A percentile compares a stretch with the other conserved stretches of the same genome.
phyloP scores from a whole-genome alignment of 2,329 filamentous ascomycete species.

The Cladosporium phlei region DNA sequence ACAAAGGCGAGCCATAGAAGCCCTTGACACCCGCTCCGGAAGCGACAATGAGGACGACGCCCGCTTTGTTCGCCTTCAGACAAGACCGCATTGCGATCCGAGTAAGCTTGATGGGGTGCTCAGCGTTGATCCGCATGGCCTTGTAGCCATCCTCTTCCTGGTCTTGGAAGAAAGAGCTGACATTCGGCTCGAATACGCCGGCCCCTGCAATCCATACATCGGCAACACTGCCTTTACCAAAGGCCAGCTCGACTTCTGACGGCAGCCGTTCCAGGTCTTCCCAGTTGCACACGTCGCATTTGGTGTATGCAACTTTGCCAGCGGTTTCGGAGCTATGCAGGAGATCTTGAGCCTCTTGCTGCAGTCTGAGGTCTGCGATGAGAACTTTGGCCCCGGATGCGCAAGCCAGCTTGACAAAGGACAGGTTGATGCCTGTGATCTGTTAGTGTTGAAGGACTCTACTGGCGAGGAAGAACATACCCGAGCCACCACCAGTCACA shows the following conservation, averaged over 20 bases:
- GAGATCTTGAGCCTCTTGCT: conserved; percentile 27
- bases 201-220: conserved; percentile 37
- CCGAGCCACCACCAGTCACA: conserved; percentile 24
- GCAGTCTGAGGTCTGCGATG: conserved; percentile 34
- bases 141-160: conserved; percentile 32
- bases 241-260: conserved; percentile 20
- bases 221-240: conserved; percentile 31
- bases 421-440: conserved; percentile 23
- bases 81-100: conserved; percentile 34
- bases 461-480: background rate
- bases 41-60: conserved; percentile 33
- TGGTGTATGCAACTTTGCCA: conserved; percentile 23
- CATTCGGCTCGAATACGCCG: conserved; percentile 37
- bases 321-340: conserved; percentile 15
- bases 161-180: conserved; percentile 35
- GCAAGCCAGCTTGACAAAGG: conserved; percentile 20
- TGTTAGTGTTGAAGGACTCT: background rate
- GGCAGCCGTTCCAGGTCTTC: conserved; percentile 28
- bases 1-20: conserved; percentile 31
- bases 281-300: conserved; percentile 34
- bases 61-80: conserved; percentile 32
- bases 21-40: conserved; percentile 32
- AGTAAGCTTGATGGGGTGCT: conserved; percentile 38
- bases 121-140: conserved; percentile 33
- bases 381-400: conserved; percentile 28